A percentile compares a stretch with the other conserved stretches of the same genome.
Evolutionary conservation across 2,329 filamentous ascomycete species (phyloP).

Genomic region (Microdochium paspali): DNA sequence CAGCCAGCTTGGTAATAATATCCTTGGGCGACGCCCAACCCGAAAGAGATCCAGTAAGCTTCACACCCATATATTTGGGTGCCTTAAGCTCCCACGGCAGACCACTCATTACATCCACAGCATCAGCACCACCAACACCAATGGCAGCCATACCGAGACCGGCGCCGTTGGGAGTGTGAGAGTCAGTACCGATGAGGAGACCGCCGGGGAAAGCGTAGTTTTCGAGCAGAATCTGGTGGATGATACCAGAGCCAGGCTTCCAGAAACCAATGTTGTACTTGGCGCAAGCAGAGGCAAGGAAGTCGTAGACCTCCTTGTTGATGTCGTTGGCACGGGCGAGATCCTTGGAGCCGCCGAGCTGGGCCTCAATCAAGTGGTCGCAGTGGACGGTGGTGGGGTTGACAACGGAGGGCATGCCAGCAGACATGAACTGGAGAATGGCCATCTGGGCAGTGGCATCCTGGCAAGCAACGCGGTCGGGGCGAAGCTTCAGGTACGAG

Average conservation of each 20-base stretch:
- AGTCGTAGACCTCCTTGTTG: constrained; percentile 99
- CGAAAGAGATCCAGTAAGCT: constrained; percentile 77
- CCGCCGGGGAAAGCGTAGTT: constrained; percentile 99
- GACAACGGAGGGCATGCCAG: constrained; percentile 89
- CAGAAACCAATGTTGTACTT: constrained; percentile 99
- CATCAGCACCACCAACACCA: constrained; percentile 96
- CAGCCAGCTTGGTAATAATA: constrained; percentile 94
- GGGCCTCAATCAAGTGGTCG: constrained; percentile 98
- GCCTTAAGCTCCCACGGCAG: constrained; percentile 89
- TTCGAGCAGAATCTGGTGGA: constrained; percentile 96
- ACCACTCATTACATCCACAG: constrained; percentile 80
- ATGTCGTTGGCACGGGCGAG: constrained; percentile 80
- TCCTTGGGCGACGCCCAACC: constrained; percentile 94
- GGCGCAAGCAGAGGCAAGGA: constrained; percentile 84
- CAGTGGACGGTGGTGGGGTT: constrained; percentile 96
- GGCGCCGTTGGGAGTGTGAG: constrained; percentile 94
- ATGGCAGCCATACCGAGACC: constrained; percentile 93
- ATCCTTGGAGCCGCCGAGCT: constrained; percentile 90
- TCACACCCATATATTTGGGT: constrained; percentile 93
- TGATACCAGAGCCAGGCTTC: constrained; percentile 97
- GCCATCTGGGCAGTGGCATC: constrained; percentile 99
- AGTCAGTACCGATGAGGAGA: constrained; percentile 95
- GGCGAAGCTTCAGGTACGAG: constrained; percentile 93
- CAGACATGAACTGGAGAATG: constrained; percentile 99
- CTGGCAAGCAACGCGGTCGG: constrained; percentile 97